A percentile compares a stretch with the other conserved stretches of the same genome.
These are phyloP conservation scores for Candida sojae DNA, from an alignment of 1,139 yeast species.

Conservation along the genomic window DNA sequence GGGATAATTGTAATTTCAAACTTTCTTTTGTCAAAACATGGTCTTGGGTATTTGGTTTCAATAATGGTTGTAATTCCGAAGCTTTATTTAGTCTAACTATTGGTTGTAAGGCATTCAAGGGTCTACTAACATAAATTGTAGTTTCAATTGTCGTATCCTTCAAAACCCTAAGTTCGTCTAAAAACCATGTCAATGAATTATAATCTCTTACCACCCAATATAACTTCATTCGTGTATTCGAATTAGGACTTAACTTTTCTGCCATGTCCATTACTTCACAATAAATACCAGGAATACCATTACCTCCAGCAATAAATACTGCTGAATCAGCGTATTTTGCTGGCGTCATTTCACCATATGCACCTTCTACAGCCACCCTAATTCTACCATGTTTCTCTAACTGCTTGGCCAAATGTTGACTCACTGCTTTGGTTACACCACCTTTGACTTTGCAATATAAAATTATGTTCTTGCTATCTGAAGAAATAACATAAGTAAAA, in stretches of 20 bases:
- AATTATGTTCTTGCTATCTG: constrained; percentile 20
- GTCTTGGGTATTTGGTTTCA: background rate
- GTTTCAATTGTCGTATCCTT: constrained; percentile 30
- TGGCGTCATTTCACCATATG: constrained; percentile 38
- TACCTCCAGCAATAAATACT: constrained; percentile 44
- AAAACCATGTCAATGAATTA: constrained; percentile 50
- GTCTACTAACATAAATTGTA: constrained; percentile 48
- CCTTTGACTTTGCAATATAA: constrained; percentile 38
- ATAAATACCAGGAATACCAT: constrained; percentile 46
- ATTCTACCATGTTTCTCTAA: constrained; percentile 28
- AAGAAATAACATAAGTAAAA: constrained; percentile 33
- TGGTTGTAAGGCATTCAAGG: constrained; percentile 14
- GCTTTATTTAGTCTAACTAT: background rate
- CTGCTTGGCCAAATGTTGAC: constrained; percentile 30
- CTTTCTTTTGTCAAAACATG: background rate
- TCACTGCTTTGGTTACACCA: constrained; percentile 37
- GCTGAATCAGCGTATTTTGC: constrained; percentile 32
- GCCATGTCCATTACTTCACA: constrained; percentile 36
- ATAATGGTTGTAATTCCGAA: background rate
- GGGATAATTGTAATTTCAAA: constrained; percentile 22
- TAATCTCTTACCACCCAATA: constrained; percentile 55
- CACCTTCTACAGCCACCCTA: constrained; percentile 44
- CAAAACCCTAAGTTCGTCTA: constrained; percentile 45
- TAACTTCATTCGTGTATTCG: constrained; percentile 34
- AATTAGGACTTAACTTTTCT: constrained; percentile 11